Evolutionary conservation across 768 basidiomycete species (phyloP).

Genomic region (Tephrocybe sp.): DNA sequence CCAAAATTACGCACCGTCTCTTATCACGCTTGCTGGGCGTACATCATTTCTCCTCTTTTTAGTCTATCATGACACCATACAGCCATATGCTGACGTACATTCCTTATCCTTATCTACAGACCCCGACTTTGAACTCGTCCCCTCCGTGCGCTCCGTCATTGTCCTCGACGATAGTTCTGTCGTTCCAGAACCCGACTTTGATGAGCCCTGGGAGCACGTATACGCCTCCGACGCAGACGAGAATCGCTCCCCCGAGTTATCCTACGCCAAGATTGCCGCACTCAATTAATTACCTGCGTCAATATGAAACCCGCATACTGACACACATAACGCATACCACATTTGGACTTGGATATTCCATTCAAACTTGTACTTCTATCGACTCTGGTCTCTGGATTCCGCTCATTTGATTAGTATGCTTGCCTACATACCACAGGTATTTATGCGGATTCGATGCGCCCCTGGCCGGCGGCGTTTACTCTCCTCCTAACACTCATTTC

Average conservation of each 20-base stretch:
- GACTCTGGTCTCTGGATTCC: too few relatives aligned
- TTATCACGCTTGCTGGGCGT: neutral
- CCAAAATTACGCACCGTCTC: neutral
- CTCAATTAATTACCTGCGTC: constrained; percentile 13
- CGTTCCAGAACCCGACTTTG: constrained; percentile 36
- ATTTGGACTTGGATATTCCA: too few relatives aligned
- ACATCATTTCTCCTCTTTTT: neutral
- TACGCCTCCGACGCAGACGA: constrained; percentile 37
- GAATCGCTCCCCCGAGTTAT: constrained; percentile 21
- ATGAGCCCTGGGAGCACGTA: constrained; percentile 63
- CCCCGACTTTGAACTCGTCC: constrained; percentile 57
- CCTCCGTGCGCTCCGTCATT: constrained; percentile 52
- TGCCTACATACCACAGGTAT: too few relatives aligned
- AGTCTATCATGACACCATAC: neutral
- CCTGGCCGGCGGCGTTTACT: too few relatives aligned
- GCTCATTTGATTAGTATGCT: too few relatives aligned
- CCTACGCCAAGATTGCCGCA: constrained; percentile 40
- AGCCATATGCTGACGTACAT: neutral
- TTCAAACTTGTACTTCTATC: too few relatives aligned
- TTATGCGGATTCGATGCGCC: too few relatives aligned
- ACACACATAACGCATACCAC: too few relatives aligned
- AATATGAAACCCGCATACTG: too few relatives aligned
- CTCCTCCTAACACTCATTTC: too few relatives aligned
- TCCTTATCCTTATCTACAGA: constrained; percentile 23
- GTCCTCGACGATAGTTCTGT: constrained; percentile 46